phyloP scores from a whole-genome alignment of 1,284 basidiomycete species.

The Serendipita sp. region DNA sequence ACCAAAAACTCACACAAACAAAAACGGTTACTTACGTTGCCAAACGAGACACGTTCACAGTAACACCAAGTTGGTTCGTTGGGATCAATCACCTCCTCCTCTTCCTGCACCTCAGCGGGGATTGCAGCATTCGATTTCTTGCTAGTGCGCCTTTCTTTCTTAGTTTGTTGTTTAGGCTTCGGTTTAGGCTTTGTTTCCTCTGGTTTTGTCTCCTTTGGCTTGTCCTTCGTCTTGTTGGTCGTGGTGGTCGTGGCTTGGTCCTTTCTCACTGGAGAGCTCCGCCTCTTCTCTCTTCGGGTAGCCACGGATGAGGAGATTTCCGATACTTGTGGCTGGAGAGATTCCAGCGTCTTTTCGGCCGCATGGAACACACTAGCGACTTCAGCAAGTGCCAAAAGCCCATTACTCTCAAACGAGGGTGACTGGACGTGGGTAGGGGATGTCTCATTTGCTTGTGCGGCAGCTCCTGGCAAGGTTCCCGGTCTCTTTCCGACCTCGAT shows the following conservation, averaged over 20 bases:
- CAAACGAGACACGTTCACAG: slow-evolving; percentile 61
- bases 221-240: slow-evolving; percentile 12
- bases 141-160: slow-evolving; percentile 27
- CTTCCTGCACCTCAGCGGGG: slow-evolving; percentile 14
- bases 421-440: neutral
- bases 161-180: slow-evolving; percentile 11
- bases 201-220: slow-evolving; percentile 14
- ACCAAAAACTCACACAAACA: slow-evolving; percentile 12
- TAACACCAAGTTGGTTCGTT: slow-evolving; percentile 56
- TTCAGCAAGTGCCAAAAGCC: neutral
- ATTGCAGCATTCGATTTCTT: slow-evolving; percentile 15
- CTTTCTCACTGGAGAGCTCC: neutral
- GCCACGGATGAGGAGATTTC: neutral
- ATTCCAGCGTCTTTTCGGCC: neutral
- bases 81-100: slow-evolving; percentile 17
- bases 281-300: neutral
- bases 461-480: slow-evolving; percentile 11
- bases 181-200: slow-evolving; percentile 10
- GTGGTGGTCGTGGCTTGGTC: slow-evolving; percentile 10
- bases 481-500: neutral
- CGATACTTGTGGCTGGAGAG: neutral
- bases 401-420: neutral
- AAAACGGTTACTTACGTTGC: slow-evolving; percentile 36
- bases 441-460: neutral
- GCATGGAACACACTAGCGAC: neutral